Conservation (phyloP, 1,284 basidiomycete genomes). For the Tilletia walkeri region DNA sequence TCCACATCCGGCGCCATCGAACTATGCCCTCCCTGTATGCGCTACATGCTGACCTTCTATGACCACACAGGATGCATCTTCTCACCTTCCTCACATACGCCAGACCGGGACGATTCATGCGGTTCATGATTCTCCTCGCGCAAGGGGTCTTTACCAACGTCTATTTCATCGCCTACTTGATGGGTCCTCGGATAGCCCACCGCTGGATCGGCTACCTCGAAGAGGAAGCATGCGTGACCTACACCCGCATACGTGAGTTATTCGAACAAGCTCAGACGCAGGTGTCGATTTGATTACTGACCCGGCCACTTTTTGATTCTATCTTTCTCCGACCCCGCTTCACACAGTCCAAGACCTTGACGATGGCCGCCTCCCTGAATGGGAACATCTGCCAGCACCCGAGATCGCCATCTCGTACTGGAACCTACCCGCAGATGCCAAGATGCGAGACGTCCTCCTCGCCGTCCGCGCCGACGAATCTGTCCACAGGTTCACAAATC, state of each 20-base stretch:
- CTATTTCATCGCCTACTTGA: constrained; percentile 67
- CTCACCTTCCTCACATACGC: constrained; percentile 33
- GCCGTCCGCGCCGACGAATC: constrained; percentile 88
- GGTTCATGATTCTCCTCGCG: constrained; percentile 75
- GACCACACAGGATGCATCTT: constrained; percentile 35
- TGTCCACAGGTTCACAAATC: constrained; percentile 44
- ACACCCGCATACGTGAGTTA: constrained; percentile 9
- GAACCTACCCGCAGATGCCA: constrained; percentile 71
- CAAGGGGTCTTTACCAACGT: constrained; percentile 61
- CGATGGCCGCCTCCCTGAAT: constrained; percentile 80
- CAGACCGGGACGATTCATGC: constrained; percentile 60
- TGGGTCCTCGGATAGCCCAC: constrained; percentile 80
- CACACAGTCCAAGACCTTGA: constrained; percentile 78
- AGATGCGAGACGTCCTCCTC: constrained; percentile 79
- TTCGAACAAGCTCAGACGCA: too few species aligned
- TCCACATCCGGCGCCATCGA: background rate
- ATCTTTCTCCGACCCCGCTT: constrained; percentile 48
- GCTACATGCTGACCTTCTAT: background rate
- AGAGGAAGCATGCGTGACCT: constrained; percentile 89
- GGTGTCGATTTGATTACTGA: too few species aligned
- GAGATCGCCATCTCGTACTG: constrained; percentile 85
- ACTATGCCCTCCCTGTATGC: too few species aligned
- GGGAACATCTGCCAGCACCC: constrained; percentile 71
- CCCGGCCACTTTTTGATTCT: too few species aligned
- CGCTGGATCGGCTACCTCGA: constrained; percentile 93